Conservation (phyloP, 495 filamentous ascomycete genomes). For the Daldinia decipiens region DNA sequence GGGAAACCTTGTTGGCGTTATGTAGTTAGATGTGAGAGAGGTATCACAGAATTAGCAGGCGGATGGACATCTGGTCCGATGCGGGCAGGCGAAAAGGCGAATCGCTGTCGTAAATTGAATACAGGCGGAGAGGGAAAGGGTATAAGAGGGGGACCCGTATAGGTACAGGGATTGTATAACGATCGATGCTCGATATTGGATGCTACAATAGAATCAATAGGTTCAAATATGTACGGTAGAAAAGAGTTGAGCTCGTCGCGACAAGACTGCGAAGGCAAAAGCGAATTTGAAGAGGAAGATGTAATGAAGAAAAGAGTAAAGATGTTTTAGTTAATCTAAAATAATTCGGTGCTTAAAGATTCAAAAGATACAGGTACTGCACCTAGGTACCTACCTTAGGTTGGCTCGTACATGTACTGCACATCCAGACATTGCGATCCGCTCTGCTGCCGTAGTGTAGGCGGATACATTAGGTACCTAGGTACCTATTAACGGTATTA, state of each 20-base stretch:
- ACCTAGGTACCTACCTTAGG: neutral
- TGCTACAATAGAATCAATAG: neutral
- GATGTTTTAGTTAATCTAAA: slow-evolving; percentile 2
- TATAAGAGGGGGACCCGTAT: slow-evolving; percentile 42
- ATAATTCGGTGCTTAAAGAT: neutral
- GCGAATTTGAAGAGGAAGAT: neutral
- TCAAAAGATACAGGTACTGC: neutral
- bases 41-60: slow-evolving; percentile 18
- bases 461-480: too few relatives aligned
- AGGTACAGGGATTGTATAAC: slow-evolving; percentile 8
- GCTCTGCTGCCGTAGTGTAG: neutral
- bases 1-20: neutral
- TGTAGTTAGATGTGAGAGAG: slow-evolving; percentile 5
- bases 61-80: slow-evolving; percentile 13
- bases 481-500: neutral
- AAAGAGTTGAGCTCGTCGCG: neutral
- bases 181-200: slow-evolving; percentile 24
- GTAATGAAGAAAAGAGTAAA: neutral
- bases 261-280: neutral
- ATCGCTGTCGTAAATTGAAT: slow-evolving; percentile 32
- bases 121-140: slow-evolving; percentile 11
- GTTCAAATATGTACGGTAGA: slow-evolving; percentile 11
- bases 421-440: slow-evolving; percentile 26
- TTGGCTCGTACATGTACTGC: slow-evolving; percentile 18
- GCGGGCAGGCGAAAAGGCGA: slow-evolving; percentile 30